Percentiles rank a stretch among this genome's conserved stretches.
phyloP scores from a whole-genome alignment of 208 protist genomes.

The Tetramitus jugosus region DNA sequence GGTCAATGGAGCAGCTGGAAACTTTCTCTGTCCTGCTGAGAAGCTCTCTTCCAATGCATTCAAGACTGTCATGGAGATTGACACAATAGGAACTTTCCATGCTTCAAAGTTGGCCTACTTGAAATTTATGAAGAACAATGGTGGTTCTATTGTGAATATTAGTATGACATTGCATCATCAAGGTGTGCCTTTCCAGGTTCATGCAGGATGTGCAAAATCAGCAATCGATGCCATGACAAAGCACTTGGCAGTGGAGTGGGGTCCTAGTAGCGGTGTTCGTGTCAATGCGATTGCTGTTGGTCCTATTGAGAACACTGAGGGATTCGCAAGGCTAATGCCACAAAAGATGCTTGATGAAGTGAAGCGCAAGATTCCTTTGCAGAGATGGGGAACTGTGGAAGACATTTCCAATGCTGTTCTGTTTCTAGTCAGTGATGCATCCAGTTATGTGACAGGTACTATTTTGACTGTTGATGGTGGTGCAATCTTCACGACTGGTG shows the following conservation, averaged over 20 bases:
- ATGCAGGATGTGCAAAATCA: slow-evolving; percentile 29
- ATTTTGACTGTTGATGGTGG: slow-evolving; percentile 33
- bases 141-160: slow-evolving; percentile 38
- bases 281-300: slow-evolving; percentile 32
- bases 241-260: slow-evolving; percentile 37
- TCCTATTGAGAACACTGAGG: slow-evolving; percentile 37
- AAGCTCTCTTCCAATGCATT: slow-evolving; percentile 37
- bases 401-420: slow-evolving; percentile 25
- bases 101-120: slow-evolving; percentile 19
- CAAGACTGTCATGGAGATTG: slow-evolving; percentile 32
- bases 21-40: slow-evolving; percentile 38
- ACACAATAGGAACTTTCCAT: slow-evolving; percentile 41
- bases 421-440: slow-evolving; percentile 21
- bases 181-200: not conserved
- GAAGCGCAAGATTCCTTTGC: slow-evolving; percentile 12
- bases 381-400: not conserved
- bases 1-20: slow-evolving; percentile 42
- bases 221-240: slow-evolving; percentile 31
- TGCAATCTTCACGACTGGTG: not conserved
- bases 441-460: slow-evolving; percentile 26
- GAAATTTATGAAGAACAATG: slow-evolving; percentile 26
- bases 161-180: slow-evolving; percentile 27
- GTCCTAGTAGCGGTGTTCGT: slow-evolving; percentile 26
- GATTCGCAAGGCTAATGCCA: slow-evolving; percentile 8
- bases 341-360: slow-evolving; percentile 1